Percentiles rank a stretch among this genome's conserved stretches.
These are phyloP conservation scores for Calendula officinalis DNA, from an alignment of 129 eudicot genomes.

Conservation along the genomic window DNA sequence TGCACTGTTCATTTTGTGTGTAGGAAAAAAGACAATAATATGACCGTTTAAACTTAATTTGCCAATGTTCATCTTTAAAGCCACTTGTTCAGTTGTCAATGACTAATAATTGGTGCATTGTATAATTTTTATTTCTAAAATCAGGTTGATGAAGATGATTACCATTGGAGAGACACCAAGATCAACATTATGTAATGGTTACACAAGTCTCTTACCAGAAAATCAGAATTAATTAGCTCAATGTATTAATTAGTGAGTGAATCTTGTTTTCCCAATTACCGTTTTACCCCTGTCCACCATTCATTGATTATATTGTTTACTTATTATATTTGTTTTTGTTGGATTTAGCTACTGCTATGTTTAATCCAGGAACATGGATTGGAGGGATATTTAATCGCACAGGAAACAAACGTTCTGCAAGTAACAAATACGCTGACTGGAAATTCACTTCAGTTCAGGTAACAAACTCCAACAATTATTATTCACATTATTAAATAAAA, in stretches of 20 bases:
- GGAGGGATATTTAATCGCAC: conserved; percentile 78
- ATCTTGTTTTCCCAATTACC: conserved; percentile 9
- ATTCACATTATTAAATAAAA: background rate
- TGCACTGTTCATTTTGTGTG: conserved; percentile 12
- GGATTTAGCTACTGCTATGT: conserved; percentile 92
- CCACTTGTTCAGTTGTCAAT: background rate
- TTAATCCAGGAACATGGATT: conserved; percentile 89
- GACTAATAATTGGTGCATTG: conserved; percentile 11
- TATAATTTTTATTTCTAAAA: background rate
- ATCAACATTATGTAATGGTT: conserved; percentile 49
- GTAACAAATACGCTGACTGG: conserved; percentile 41
- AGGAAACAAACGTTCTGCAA: conserved; percentile 52
- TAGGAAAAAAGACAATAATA: background rate
- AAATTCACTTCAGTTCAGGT: conserved; percentile 58
- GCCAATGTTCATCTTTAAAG: background rate
- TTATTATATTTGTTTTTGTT: conserved; percentile 14
- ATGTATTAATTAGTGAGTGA: conserved; percentile 85
- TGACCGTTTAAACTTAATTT: background rate
- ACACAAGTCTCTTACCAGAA: conserved; percentile 58
- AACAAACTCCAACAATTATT: background rate
- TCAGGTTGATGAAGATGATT: conserved; percentile 85
- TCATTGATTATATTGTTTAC: background rate
- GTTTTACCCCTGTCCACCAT: background rate
- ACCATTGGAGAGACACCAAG: conserved; percentile 47
- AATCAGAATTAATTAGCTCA: conserved; percentile 64